These are phyloP conservation scores for Trichoderma koningii DNA, from an alignment of 2,329 filamentous ascomycete genomes.

Conservation along the genomic window DNA sequence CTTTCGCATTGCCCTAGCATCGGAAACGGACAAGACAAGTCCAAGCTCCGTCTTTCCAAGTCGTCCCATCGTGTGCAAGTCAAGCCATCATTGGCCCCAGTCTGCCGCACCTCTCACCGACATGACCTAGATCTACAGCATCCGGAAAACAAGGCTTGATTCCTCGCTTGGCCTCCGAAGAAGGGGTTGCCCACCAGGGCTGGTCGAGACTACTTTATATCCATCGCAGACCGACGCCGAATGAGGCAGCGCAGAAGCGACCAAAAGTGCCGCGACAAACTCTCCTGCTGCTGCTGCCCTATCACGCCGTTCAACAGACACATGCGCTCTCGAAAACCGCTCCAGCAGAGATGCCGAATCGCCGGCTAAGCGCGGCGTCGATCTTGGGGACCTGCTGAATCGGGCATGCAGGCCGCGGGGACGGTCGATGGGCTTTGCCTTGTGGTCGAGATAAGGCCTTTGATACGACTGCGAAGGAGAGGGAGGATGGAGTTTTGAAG, in stretches of 20 bases:
- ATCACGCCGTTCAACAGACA: slow-evolving; percentile 2
- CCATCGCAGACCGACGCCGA: slow-evolving; percentile 23
- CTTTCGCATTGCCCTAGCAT: not conserved
- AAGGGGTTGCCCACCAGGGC: not conserved
- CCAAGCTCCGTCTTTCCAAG: not conserved
- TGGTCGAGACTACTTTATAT: not conserved
- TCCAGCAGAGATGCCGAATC: slow-evolving; percentile 28
- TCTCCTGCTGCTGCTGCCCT: slow-evolving; percentile 26
- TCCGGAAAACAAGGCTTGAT: not conserved
- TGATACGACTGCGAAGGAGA: not conserved
- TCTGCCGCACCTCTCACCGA: slow-evolving; percentile 14
- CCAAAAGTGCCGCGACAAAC: not conserved
- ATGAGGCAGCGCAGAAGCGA: slow-evolving; percentile 11
- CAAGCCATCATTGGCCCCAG: not conserved
- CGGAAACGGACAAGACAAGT: not conserved
- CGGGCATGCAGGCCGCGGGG: slow-evolving; percentile 26
- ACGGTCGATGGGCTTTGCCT: not conserved
- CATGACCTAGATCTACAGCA: not conserved
- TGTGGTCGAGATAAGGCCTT: slow-evolving; percentile 17
- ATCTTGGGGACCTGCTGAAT: slow-evolving; percentile 32
- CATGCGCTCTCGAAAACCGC: slow-evolving; percentile 15
- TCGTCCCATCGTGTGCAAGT: not conserved
- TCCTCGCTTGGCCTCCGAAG: not conserved
- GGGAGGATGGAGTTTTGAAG: not conserved
- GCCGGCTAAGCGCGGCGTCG: slow-evolving; percentile 27